A percentile compares a stretch with the other conserved stretches of the same genome.
phyloP scores from a whole-genome alignment of 495 filamentous ascomycete genomes.

The Penicillium antarcticum region DNA sequence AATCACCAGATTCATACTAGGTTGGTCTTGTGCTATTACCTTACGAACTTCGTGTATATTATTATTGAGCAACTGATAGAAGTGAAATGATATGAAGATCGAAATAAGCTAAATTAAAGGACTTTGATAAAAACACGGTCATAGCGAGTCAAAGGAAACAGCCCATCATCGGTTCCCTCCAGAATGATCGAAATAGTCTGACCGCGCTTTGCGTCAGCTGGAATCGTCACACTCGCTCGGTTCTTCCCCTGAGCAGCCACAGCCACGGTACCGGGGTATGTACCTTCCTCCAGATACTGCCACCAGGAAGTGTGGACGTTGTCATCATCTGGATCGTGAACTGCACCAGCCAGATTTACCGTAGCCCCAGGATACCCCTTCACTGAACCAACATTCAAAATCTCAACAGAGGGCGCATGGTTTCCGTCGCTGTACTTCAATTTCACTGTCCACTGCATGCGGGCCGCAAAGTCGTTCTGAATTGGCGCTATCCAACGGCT shows the following conservation, averaged over 20 bases:
- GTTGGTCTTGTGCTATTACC: too few relatives aligned
- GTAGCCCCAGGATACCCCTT: slow-evolving; percentile 1
- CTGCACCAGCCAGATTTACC: slow-evolving; percentile 2
- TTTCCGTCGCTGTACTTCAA: slow-evolving; percentile 22
- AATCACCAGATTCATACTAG: too few relatives aligned
- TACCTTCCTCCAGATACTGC: slow-evolving; percentile 12
- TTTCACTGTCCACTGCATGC: slow-evolving; percentile 39
- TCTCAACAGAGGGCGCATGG: slow-evolving; percentile 18
- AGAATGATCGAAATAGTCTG: slow-evolving; percentile 14
- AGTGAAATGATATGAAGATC: too few relatives aligned
- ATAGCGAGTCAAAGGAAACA: slow-evolving; percentile 10
- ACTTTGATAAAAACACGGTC: slow-evolving; percentile 6
- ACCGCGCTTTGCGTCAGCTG: slow-evolving; percentile 6
- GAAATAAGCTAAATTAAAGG: not conserved
- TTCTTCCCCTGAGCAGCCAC: not conserved
- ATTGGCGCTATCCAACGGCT: slow-evolving; percentile 36
- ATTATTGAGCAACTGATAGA: too few relatives aligned
- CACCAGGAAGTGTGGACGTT: slow-evolving; percentile 11
- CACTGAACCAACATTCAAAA: slow-evolving; percentile 4
- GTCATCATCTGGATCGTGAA: slow-evolving; percentile 10
- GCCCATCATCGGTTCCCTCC: slow-evolving; percentile 10
- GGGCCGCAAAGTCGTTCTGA: slow-evolving; percentile 44
- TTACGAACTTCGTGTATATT: too few relatives aligned
- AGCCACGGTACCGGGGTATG: slow-evolving; percentile 8
- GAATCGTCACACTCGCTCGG: slow-evolving; percentile 1